These are phyloP conservation scores for Debaryomyces udenii DNA, from an alignment of 1,139 yeast species.

Conservation along the genomic window DNA sequence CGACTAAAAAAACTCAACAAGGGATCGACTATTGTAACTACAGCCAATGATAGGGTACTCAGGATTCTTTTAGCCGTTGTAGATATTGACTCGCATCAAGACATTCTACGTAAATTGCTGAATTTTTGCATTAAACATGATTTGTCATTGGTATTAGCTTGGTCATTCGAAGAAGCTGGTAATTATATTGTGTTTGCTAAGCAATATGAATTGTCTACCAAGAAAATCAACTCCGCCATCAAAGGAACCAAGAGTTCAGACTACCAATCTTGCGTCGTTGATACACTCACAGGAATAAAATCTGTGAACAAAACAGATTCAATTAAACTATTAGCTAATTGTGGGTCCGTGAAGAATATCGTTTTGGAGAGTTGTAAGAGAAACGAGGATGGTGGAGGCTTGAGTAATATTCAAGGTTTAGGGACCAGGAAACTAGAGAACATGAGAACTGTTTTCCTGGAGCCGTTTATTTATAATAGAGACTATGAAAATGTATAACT, in stretches of 20 bases:
- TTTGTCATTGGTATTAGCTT: slow-evolving; percentile 71
- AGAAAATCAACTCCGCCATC: slow-evolving; percentile 30
- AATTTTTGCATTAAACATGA: slow-evolving; percentile 72
- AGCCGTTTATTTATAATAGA: slow-evolving; percentile 56
- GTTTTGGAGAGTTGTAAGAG: slow-evolving; percentile 30
- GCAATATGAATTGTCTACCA: slow-evolving; percentile 43
- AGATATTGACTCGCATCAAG: slow-evolving; percentile 77
- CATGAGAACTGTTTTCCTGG: slow-evolving; percentile 47
- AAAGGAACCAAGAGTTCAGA: slow-evolving; percentile 48
- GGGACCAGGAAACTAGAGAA: slow-evolving; percentile 56
- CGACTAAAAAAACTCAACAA: slow-evolving; percentile 58
- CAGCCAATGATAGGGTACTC: slow-evolving; percentile 46
- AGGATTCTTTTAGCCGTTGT: slow-evolving; percentile 73
- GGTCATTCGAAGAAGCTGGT: slow-evolving; percentile 88
- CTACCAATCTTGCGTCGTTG: slow-evolving; percentile 53
- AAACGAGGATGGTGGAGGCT: slow-evolving; percentile 27
- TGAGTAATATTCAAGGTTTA: slow-evolving; percentile 52
- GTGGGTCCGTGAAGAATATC: slow-evolving; percentile 54
- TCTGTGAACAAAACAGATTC: slow-evolving; percentile 65
- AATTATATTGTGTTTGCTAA: slow-evolving; percentile 63
- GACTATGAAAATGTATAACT: slow-evolving; percentile 19
- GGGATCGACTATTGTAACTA: slow-evolving; percentile 25
- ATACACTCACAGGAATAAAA: slow-evolving; percentile 53
- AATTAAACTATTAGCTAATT: slow-evolving; percentile 53
- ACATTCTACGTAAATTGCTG: slow-evolving; percentile 67